Evolutionary conservation across 2,329 filamentous ascomycete species (phyloP).

Genomic region (Tolypocladium ophioglossoides): DNA sequence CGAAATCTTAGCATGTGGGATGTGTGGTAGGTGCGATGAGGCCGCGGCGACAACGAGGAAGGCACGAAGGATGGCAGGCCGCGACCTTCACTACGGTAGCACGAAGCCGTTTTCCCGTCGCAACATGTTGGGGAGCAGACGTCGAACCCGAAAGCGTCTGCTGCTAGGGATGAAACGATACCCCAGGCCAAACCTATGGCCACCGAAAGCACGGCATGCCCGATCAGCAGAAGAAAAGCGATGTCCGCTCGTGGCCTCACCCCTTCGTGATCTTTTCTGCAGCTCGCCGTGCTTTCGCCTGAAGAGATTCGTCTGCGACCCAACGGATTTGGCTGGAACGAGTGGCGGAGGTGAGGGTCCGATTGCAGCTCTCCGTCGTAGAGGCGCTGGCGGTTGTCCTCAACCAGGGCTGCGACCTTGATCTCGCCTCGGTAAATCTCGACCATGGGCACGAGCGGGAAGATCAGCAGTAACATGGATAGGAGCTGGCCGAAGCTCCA

Average conservation of each 20-base stretch:
- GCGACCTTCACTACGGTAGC: background rate
- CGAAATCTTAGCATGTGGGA: background rate
- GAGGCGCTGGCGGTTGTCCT: constrained; percentile 26
- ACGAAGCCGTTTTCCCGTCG: background rate
- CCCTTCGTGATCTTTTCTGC: background rate
- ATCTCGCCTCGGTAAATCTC: constrained; percentile 46
- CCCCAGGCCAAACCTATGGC: background rate
- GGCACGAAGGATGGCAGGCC: background rate
- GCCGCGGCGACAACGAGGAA: background rate
- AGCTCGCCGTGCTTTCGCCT: constrained; percentile 13
- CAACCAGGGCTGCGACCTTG: constrained; percentile 29
- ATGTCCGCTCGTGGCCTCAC: background rate
- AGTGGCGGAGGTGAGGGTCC: constrained; percentile 12
- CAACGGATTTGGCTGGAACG: constrained; percentile 35
- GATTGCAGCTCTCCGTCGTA: constrained; percentile 30
- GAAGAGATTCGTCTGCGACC: constrained; percentile 25
- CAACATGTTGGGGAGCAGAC: background rate
- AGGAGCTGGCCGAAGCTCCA: constrained; percentile 57
- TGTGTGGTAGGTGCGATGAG: background rate
- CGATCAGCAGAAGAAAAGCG: background rate
- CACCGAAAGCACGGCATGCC: background rate
- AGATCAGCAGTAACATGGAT: constrained; percentile 45
- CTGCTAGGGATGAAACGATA: background rate
- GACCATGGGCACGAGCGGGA: constrained; percentile 48
- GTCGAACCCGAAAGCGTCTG: background rate